These are phyloP conservation scores for Bathelium albidoporum DNA, from an alignment of 495 filamentous ascomycete species.

Conservation along the genomic window DNA sequence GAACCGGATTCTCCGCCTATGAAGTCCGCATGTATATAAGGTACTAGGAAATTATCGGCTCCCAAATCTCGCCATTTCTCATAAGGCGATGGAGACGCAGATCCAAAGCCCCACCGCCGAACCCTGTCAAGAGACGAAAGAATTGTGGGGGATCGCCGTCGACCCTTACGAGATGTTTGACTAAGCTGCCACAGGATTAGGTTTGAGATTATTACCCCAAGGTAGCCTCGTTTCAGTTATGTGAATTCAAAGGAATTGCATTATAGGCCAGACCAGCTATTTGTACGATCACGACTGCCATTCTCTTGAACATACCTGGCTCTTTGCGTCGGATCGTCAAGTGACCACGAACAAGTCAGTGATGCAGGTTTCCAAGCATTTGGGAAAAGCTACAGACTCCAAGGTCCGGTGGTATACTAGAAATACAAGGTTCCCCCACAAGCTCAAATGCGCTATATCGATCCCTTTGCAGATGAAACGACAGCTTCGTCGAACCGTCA, in stretches of 20 bases:
- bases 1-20: neutral
- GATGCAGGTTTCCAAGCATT: neutral
- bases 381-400: neutral
- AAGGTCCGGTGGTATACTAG: neutral
- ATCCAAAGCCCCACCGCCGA: neutral
- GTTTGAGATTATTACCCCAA: neutral
- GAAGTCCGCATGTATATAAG: neutral
- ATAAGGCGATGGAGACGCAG: neutral
- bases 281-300: too few species aligned
- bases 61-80: neutral
- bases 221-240: neutral
- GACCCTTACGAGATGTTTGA: neutral
- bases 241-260: too few species aligned
- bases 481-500: neutral
- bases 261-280: too few species aligned
- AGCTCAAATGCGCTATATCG: neutral
- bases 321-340: neutral
- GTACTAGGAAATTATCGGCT: neutral
- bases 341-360: neutral
- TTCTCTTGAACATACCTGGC: neutral
- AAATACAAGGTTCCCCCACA: neutral
- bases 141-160: neutral
- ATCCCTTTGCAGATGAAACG: neutral
- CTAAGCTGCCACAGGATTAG: neutral
- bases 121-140: neutral